A percentile compares a stretch with the other conserved stretches of the same genome.
Conservation (phyloP, 2,329 filamentous ascomycete species). For the Aschersonia sp. region DNA sequence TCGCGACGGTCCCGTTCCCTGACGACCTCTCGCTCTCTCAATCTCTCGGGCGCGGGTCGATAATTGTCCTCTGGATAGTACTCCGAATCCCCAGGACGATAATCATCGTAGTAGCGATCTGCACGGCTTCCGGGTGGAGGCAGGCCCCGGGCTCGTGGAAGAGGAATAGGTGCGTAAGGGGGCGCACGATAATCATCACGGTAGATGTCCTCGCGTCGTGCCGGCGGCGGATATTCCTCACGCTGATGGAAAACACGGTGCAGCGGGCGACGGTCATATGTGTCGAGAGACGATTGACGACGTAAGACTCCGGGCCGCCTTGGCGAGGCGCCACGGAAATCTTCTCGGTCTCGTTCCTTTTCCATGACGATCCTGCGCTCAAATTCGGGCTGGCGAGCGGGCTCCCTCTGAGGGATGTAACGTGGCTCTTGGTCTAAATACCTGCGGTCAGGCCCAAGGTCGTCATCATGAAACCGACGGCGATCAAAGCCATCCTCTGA, state of each 20-base stretch:
- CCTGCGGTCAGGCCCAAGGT: slow-evolving; percentile 32
- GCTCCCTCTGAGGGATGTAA: slow-evolving; percentile 16
- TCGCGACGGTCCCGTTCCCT: slow-evolving; percentile 30
- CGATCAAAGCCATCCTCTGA: slow-evolving; percentile 37
- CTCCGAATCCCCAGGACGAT: slow-evolving; percentile 48
- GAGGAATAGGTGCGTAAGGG: slow-evolving; percentile 47
- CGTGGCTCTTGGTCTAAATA: slow-evolving; percentile 40
- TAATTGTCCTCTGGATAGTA: slow-evolving; percentile 60
- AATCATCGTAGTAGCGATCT: slow-evolving; percentile 48
- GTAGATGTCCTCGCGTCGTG: slow-evolving; percentile 29
- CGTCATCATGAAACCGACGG: slow-evolving; percentile 31
- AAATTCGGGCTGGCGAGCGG: slow-evolving; percentile 21
- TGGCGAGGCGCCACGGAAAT: slow-evolving; percentile 30
- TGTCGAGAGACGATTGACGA: slow-evolving; percentile 80
- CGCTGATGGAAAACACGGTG: slow-evolving; percentile 33
- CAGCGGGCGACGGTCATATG: slow-evolving; percentile 63
- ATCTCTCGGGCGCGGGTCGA: slow-evolving; percentile 42
- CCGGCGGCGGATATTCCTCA: slow-evolving; percentile 50
- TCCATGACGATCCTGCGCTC: slow-evolving; percentile 42
- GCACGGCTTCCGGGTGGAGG: slow-evolving; percentile 43
- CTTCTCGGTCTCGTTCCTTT: slow-evolving; percentile 38
- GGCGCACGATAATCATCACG: slow-evolving; percentile 32
- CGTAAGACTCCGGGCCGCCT: slow-evolving; percentile 56
- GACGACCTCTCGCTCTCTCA: slow-evolving; percentile 48
- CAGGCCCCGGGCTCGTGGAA: slow-evolving; percentile 49